These are phyloP conservation scores for Gonapodya prolifera DNA, from an alignment of 192 early-diverging fungal species.

Conservation along the genomic window DNA sequence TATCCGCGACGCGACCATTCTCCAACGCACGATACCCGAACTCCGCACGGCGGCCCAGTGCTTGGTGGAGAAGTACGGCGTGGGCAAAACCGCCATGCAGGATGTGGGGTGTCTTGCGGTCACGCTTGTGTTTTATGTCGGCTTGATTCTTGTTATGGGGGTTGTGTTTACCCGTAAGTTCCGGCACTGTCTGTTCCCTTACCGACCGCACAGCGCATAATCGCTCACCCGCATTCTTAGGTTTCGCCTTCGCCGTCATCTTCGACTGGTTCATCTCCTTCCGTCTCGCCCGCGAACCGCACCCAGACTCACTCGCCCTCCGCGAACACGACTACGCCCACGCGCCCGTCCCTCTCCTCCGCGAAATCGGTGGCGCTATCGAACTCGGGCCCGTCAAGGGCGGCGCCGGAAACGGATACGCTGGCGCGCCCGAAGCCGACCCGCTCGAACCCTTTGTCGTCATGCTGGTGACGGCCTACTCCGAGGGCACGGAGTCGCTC, in stretches of 20 bases:
- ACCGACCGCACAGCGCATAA: not conserved
- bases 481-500: conserved; percentile 68
- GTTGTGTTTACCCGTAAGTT: conserved; percentile 16
- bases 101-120: conserved; percentile 22
- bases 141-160: conserved; percentile 22
- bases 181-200: not conserved
- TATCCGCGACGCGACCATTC: too few species aligned
- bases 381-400: not conserved
- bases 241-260: conserved; percentile 10
- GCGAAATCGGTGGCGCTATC: not conserved
- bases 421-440: not conserved
- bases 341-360: not conserved
- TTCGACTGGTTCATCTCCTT: conserved; percentile 14
- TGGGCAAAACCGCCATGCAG: conserved; percentile 15
- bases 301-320: not conserved
- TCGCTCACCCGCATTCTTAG: not conserved
- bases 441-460: not conserved
- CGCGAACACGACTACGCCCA: not conserved
- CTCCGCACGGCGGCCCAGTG: too few species aligned
- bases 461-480: conserved; percentile 64
- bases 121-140: conserved; percentile 14
- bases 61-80: conserved; percentile 13
- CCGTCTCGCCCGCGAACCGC: not conserved
- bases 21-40: too few species aligned
- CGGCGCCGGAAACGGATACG: not conserved